Percentiles rank a stretch among this genome's conserved stretches.
Evolutionary conservation across 257 asterid genomes (phyloP).

Genomic region (Asclepias syriaca): DNA sequence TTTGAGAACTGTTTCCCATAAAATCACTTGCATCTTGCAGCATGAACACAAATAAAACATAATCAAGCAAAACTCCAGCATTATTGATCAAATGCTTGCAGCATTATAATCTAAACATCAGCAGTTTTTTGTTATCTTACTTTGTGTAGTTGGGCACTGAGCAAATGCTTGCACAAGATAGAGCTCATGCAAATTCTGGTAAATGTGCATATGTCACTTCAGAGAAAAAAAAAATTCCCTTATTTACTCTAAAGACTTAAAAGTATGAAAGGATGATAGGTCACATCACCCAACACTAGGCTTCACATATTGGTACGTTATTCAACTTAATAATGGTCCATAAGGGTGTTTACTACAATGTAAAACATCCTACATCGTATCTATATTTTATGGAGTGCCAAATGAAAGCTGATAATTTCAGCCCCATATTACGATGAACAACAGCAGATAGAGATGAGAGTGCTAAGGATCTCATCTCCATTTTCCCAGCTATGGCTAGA

Average conservation of each 20-base stretch:
- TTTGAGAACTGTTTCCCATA: not conserved
- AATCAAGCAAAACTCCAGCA: not conserved
- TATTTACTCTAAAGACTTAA: not conserved
- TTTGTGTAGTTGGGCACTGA: not conserved
- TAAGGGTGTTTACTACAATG: not conserved
- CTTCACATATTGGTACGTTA: not conserved
- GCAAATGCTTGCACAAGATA: not conserved
- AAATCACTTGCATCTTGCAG: conserved; percentile 7
- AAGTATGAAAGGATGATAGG: not conserved
- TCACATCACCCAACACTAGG: not conserved
- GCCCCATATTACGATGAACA: not conserved
- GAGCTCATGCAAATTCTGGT: not conserved
- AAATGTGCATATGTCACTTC: not conserved
- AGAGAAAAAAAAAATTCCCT: not conserved
- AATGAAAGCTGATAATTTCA: not conserved
- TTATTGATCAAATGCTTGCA: not conserved
- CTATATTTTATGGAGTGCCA: not conserved
- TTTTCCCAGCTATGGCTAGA: not conserved
- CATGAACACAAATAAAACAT: not conserved
- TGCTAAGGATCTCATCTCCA: not conserved
- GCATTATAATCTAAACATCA: not conserved
- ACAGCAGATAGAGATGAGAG: not conserved
- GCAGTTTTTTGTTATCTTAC: not conserved
- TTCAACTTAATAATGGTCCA: not conserved
- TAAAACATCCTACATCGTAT: not conserved